Base-by-base conservation (phyloP, 1,284 basidiomycete species). In the Ustilago trichophora region DNA sequence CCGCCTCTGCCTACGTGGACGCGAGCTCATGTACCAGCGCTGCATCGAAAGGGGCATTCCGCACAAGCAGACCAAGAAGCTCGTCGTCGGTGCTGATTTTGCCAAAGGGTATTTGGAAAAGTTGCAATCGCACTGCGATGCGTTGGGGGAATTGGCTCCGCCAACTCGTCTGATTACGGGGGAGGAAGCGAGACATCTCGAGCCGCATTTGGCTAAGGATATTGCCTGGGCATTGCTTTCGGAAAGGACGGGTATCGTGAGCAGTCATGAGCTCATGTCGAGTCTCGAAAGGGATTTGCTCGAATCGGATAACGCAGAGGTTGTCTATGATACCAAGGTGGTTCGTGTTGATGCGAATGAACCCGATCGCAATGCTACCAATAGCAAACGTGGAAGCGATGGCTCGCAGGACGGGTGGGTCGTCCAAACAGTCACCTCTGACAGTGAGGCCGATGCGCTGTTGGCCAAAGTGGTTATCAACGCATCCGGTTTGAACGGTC, bases 171-270 rank as follows among this genome's bases (percentile, higher is more conserved):
- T 96, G 44, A 85, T 98, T 31, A 85, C 84, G 8, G 89, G 89
- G 6, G 85, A 87, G n/a, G 85, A 90, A 77, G 90, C 90, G 5
- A 86, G 87, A 42, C 84, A 87, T 42, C 82, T 93, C 59, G 95
- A 97, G 80, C 93, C 94, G 0, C 87, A 91, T 72, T 84, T 98
- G 1, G 89, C 90, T 0, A 75, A 81, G 3, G 84, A 88, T 36
- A 90, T 97, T 48, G 84, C 84, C 0, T 86, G 85, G 12, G 92
- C 93, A 0, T 82, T 98, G 18, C 88, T 89, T 83, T 92, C 89
- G 56, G 89, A 91, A 3, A 87, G 90, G 72, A 97, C 95, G 0
- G 95, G 95, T 1, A 96, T 98, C 62, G 83, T 98, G 3, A 91
- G 94, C 80, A 91, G 91, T 0, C 93, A 95, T 83, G 82, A 87